phyloP scores from a whole-genome alignment of 1,139 yeast species.

The Saccharomycopsis hybrid region DNA sequence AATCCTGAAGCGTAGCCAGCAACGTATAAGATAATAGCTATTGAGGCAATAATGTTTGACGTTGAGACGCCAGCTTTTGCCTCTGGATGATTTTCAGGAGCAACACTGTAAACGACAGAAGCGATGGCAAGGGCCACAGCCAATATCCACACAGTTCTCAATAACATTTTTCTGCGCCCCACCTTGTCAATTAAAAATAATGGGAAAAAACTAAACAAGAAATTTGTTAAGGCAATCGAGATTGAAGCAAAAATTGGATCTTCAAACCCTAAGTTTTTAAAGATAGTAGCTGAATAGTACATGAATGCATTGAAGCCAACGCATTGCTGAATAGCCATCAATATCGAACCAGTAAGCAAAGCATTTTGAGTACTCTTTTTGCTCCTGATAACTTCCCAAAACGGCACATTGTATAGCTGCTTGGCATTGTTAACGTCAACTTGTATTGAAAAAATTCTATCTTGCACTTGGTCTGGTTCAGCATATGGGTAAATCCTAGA shows the following conservation, averaged over 20 bases:
- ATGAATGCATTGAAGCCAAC: conserved; percentile 74
- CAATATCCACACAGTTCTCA: conserved; percentile 44
- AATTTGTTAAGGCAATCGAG: conserved; percentile 60
- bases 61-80: conserved; percentile 16
- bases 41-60: conserved; percentile 25
- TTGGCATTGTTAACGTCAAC: conserved; percentile 25
- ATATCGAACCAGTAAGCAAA: conserved; percentile 57
- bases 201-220: conserved; percentile 58
- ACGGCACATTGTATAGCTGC: conserved; percentile 7
- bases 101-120: conserved; percentile 8
- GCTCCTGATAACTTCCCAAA: conserved; percentile 12
- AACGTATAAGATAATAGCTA: conserved; percentile 35
- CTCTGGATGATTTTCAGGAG: neutral
- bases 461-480: conserved; percentile 27
- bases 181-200: conserved; percentile 49
- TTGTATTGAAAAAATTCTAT: conserved; percentile 28
- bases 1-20: conserved; percentile 41
- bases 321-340: conserved; percentile 68
- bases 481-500: conserved; percentile 34
- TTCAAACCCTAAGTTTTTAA: conserved; percentile 50
- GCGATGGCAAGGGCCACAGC: conserved; percentile 29
- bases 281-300: conserved; percentile 67
- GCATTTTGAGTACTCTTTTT: conserved; percentile 45
- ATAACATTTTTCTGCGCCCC: conserved; percentile 57
- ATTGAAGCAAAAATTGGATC: conserved; percentile 62